Evolutionary conservation across 2,329 filamentous ascomycete species (phyloP), one percentile per base, ranked within the genome.

Genomic region (Mollisia scopiformis): DNA sequence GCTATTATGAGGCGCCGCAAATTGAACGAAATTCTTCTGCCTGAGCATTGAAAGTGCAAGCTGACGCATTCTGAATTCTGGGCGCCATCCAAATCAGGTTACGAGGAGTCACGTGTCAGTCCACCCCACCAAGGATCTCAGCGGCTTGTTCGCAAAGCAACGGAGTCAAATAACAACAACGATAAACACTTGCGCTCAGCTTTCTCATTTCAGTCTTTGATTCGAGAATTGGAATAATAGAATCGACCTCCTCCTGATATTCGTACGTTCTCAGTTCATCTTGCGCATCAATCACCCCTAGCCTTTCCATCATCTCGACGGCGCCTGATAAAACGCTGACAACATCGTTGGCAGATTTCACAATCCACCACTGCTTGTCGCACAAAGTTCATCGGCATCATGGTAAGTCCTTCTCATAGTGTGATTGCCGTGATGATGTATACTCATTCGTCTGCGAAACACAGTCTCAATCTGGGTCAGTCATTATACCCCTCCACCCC

Each of bases 391-490:
- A 55, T 58, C 39, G 23, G 13, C 50, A 66, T 61, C 62, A 67
- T 67, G 65, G 65, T 66, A 58, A 57, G 63, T 33, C 7, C 6
- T 31, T 8, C 30, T 50, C 8, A 27, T 46, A 21, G 41, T 14
- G 27, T 25, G 21, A 11, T 10, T 8, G 2, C 25, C 31, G 25
- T 50, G 10, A 30, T 19, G 16, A 33, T 49, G 14, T 49, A 30
- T 63, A 33, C 68, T 72, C 62, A 72, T 33, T 23, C 55, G 39
- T 56, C 37, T 33, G 21, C 51, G 21, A 53, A n/a, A 30, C 28
- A 49, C 50, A 88, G 86, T 88, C 86, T 87, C 84, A 87, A 84
- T 88, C 86, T 77, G 86, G 86, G 86, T 88, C 80, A 76, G 84
- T 86, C 69, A 68, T 70, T 58, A 62, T 60, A 61, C 60, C 58